Evolutionary conservation across 2,329 filamentous ascomycete genomes (phyloP), one percentile per base, ranked within the genome.

Genomic region (Aspergillus fijiensis): DNA sequence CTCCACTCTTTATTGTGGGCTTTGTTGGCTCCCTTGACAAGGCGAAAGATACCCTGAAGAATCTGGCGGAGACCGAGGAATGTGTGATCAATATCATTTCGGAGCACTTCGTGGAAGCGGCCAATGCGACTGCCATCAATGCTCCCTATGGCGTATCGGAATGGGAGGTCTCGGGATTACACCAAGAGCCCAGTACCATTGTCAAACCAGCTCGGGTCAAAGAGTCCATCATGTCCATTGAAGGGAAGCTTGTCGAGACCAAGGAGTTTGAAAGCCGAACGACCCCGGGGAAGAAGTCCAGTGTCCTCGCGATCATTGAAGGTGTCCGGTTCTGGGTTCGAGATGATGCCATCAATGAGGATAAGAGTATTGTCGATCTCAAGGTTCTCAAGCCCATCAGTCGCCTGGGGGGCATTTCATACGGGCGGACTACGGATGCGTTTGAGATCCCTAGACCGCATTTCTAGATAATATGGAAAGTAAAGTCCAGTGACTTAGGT

Each of bases 1-100:
- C 93, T 4, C 93, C 93, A 0, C 80, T 96, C 49, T 96, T 97
- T 75, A 84, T 86, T 9, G 79, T 89, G 5, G 85, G 86, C 0
- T 86, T 87, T 60, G 79, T 82, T 0, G 85, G 84, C 1, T 82
- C 83, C 1, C 77, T 82, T 57, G 80, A 83, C 23, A 76, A 79
- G 4, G 86, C 89, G 21, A 97, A 96, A 76, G 93, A 97, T 75
- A 88, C 89, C 42, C 79, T 96, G 57, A 82, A 81, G 68, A 96
- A 96, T 73, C 78, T 97, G 59, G 70, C 83, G 9, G 89, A 89
- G 42, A 87, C 84, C 0, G 79, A 83, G 50, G 91, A 96, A 79
- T 94, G 90, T 76, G 86, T 87, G 60, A 88, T 97, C 79, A 96
- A 95, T 78, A 90, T 96, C 71, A 90, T 97, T 70, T 87, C 85